These are phyloP conservation scores for Aegilops tauschii DNA, from an alignment of 176 grass and related monocot species.

Conservation along the genomic window DNA sequence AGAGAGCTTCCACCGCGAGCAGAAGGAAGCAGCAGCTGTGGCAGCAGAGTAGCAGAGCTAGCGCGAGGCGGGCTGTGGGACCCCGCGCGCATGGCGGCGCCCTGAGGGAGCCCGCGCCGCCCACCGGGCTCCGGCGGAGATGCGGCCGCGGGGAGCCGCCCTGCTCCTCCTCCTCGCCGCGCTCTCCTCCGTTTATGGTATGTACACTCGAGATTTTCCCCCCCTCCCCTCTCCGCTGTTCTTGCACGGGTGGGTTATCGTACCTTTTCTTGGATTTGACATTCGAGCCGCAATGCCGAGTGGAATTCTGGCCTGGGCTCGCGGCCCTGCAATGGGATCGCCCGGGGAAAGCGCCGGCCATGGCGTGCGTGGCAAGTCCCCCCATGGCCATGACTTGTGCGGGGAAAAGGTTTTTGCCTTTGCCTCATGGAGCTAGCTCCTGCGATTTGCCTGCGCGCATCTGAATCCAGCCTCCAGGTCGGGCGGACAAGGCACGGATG, in stretches of 20 bases:
- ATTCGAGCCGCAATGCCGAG: slow-evolving; percentile 33
- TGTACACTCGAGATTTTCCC: background rate
- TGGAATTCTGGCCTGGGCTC: background rate
- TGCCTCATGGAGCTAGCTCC: slow-evolving; percentile 19
- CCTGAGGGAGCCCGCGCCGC: slow-evolving; percentile 21
- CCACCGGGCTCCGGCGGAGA: slow-evolving; percentile 29
- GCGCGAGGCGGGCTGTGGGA: slow-evolving; percentile 30
- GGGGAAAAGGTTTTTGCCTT: slow-evolving; percentile 22
- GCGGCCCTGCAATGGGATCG: background rate
- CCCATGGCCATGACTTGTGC: background rate
- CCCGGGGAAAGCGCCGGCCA: background rate
- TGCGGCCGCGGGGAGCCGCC: slow-evolving; percentile 28
- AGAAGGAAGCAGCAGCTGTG: background rate
- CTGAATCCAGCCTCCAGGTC: slow-evolving; percentile 16
- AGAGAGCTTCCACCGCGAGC: background rate
- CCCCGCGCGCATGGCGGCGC: slow-evolving; percentile 28
- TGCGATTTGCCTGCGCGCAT: slow-evolving; percentile 18
- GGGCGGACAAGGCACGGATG: background rate
- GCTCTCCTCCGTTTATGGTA: slow-evolving; percentile 38
- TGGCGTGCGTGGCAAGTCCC: slow-evolving; percentile 33
- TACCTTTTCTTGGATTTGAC: background rate
- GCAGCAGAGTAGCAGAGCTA: background rate
- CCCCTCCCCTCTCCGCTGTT: background rate
- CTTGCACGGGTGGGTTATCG: background rate
- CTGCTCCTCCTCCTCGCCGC: slow-evolving; percentile 30